These are phyloP conservation scores for Paracamarosporium sp. DNA, from an alignment of 2,329 filamentous ascomycete species.

Conservation along the genomic window DNA sequence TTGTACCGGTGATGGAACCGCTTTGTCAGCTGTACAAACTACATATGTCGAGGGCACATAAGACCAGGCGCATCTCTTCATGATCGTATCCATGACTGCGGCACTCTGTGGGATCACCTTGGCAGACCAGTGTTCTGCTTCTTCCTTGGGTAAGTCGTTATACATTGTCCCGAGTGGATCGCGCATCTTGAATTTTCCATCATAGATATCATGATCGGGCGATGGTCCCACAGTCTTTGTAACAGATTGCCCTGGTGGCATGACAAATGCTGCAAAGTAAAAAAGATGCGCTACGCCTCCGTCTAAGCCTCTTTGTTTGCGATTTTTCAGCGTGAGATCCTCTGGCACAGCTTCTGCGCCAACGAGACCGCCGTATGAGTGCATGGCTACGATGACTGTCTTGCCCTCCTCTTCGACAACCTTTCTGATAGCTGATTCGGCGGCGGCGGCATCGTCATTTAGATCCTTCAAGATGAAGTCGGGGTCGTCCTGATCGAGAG, in stretches of 20 bases:
- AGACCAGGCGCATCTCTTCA: constrained; percentile 47
- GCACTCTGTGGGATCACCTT: constrained; percentile 13
- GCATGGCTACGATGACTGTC: constrained; percentile 34
- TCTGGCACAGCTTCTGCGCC: constrained; percentile 28
- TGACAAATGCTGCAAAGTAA: constrained; percentile 14
- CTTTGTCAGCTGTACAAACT: constrained; percentile 48
- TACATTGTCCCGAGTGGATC: constrained; percentile 8
- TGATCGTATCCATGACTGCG: constrained; percentile 10
- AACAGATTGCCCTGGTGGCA: constrained; percentile 12
- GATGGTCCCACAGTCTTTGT: constrained; percentile 9
- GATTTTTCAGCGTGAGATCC: constrained; percentile 19
- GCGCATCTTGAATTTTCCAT: constrained; percentile 9
- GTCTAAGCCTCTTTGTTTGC: background rate
- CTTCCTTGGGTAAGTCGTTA: constrained; percentile 8
- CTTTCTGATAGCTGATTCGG: constrained; percentile 11
- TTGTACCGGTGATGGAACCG: constrained; percentile 45
- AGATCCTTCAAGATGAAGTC: constrained; percentile 24
- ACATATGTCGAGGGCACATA: constrained; percentile 51
- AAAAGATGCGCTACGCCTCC: constrained; percentile 17
- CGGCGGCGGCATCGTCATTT: constrained; percentile 16
- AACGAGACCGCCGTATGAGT: constrained; percentile 36
- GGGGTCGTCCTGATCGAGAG: constrained; percentile 16
- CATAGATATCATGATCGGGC: constrained; percentile 9
- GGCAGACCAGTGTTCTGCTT: constrained; percentile 15
- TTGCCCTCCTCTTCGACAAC: constrained; percentile 24